A percentile compares a stretch with the other conserved stretches of the same genome.
Conservation (phyloP, 306 rosid species). For the Sicyos baderoa region DNA sequence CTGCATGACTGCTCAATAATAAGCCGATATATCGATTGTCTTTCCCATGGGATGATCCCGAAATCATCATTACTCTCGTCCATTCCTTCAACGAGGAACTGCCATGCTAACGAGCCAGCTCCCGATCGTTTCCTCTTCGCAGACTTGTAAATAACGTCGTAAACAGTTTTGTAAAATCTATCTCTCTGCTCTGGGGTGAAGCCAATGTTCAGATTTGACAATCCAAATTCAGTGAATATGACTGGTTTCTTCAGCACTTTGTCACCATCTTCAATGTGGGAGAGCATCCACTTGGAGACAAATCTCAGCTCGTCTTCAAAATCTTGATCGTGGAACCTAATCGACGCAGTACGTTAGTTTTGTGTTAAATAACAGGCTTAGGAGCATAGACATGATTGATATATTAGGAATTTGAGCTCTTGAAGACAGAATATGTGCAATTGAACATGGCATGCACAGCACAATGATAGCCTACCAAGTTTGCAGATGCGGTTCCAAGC, state of each 20-base stretch:
- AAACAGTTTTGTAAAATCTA: conserved; percentile 45
- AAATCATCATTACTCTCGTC: conserved; percentile 66
- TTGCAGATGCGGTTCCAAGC: conserved; percentile 15
- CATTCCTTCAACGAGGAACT: conserved; percentile 77
- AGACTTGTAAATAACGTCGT: conserved; percentile 58
- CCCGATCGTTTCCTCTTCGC: conserved; percentile 70
- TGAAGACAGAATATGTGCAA: neutral
- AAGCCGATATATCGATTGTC: conserved; percentile 39
- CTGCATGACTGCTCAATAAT: conserved; percentile 64
- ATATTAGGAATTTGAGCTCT: neutral
- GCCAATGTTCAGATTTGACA: conserved; percentile 55
- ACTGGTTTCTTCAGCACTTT: conserved; percentile 65
- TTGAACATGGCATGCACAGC: neutral
- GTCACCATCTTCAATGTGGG: conserved; percentile 91
- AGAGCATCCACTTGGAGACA: conserved; percentile 79
- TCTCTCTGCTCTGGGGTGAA: conserved; percentile 50
- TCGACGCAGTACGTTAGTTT: neutral
- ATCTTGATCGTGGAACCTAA: conserved; percentile 55
- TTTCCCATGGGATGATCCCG: conserved; percentile 69
- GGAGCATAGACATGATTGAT: neutral
- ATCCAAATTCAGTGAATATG: conserved; percentile 82
- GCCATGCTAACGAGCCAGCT: conserved; percentile 84
- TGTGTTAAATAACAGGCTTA: neutral
- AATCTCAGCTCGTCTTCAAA: conserved; percentile 58
- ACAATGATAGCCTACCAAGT: neutral